Base-by-base conservation (phyloP, 176 grass and related monocot genomes). In the Triticum timopheevii region DNA sequence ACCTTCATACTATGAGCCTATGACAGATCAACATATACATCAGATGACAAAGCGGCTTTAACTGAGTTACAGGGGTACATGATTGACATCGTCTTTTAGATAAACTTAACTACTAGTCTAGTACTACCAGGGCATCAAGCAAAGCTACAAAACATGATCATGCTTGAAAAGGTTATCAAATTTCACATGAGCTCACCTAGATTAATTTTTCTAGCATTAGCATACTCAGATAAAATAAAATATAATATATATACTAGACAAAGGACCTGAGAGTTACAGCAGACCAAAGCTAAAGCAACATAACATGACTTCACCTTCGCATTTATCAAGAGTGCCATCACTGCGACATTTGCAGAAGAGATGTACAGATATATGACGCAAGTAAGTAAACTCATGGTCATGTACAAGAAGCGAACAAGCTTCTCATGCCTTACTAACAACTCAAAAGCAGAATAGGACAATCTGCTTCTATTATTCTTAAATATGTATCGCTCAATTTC, bases 201-300 rank as follows among this genome's bases (percentile, higher is more conserved):
- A 66, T 16, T 50, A 35, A 7, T 31, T 52, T 61, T 45, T 8
- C 36, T 72, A 59, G 12, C 35, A 6, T 67, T 23, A 44, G 76
- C 59, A 79, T 19, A 61, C 69, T 86, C 16, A 69, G 74, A 85
- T 76, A 27, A 65, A 42, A n/a, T 73, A 7, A 13, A 69, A 82
- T 49, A 0, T 2, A 54, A 54, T 19, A 50, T 16, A 19, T 52
- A 78, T 61, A 30, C 1, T 40, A 76, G 70, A 38, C 8, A 80
- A 12, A 65, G 50, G 6, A 5, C 19, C 30, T 47, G 74, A 38
- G 40, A 84, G 66, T 33, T 76, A 45, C 28, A 77, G 76, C 1
- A 86, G 25, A 50, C 20, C 31, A 22, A 85, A 86, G n/a, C 6
- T 62, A 44, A 39, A 22, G 12, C 49, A 52, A 85, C 52, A 59